phyloP scores from a whole-genome alignment of 2,329 filamentous ascomycete genomes.

The Curvularia sp. region DNA sequence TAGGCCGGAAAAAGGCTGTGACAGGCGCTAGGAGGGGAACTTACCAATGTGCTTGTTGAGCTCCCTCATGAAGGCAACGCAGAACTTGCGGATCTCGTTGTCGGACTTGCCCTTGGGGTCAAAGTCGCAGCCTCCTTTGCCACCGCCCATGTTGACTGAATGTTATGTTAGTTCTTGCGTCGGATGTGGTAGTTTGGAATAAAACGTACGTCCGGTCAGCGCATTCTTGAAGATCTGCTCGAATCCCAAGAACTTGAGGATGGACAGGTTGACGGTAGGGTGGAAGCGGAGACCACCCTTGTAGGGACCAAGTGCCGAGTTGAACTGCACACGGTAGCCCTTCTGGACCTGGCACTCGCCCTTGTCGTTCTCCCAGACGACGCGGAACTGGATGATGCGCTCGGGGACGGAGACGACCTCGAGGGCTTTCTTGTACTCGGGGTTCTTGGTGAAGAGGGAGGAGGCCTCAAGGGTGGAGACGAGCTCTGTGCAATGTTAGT shows the following conservation, averaged over 20 bases:
- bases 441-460: conserved; percentile 89
- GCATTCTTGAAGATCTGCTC: conserved; percentile 99
- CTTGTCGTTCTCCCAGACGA: conserved; percentile 95
- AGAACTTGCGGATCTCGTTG: conserved; percentile 97
- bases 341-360: conserved; percentile 89
- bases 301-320: conserved; percentile 95
- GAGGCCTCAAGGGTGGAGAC: conserved; percentile 93
- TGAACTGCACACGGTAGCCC: conserved; percentile 97
- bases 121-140: conserved; percentile 97
- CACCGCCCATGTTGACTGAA: conserved; percentile 89
- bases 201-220: conserved; percentile 79
- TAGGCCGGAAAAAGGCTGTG: conserved; percentile 9
- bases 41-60: conserved; percentile 83
- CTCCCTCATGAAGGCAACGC: conserved; percentile 94
- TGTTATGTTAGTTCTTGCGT: conserved; percentile 16
- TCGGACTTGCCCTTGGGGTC: conserved; percentile 99
- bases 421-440: conserved; percentile 91
- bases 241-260: conserved; percentile 96
- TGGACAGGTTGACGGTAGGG: conserved; percentile 78
- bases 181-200: background rate
- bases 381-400: conserved; percentile 95
- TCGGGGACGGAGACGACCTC: conserved; percentile 89
- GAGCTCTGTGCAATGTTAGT: conserved; percentile 69
- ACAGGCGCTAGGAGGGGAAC: conserved; percentile 18
- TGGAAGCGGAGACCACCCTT: conserved; percentile 97